Conservation (phyloP, 805 yeast species). For the Yamadazyma olivae region DNA sequence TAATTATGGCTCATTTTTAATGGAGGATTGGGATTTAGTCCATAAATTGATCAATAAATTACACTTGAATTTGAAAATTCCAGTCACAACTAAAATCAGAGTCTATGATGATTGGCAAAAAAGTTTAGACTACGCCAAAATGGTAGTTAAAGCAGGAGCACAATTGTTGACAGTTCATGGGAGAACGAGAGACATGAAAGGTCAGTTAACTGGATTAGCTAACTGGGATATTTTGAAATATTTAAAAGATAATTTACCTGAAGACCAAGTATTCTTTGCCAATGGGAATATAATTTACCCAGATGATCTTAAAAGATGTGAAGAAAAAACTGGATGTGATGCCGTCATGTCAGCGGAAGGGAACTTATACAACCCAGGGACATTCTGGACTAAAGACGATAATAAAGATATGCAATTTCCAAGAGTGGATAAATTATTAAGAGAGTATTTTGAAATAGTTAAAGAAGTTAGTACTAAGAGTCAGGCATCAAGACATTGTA, state of each 20-base stretch:
- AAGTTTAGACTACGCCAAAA: constrained; percentile 79
- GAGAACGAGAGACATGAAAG: constrained; percentile 95
- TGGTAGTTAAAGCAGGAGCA: constrained; percentile 91
- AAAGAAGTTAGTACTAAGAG: constrained; percentile 40
- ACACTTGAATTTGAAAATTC: constrained; percentile 72
- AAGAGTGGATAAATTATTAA: constrained; percentile 74
- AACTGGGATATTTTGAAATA: constrained; percentile 82
- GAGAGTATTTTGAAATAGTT: constrained; percentile 88
- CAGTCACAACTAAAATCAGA: constrained; percentile 95
- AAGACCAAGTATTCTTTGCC: constrained; percentile 83
- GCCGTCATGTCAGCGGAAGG: constrained; percentile 99
- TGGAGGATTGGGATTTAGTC: constrained; percentile 95
- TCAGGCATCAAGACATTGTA: constrained; percentile 73
- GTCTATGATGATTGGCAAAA: constrained; percentile 83
- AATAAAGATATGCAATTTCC: constrained; percentile 71
- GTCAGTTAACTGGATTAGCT: constrained; percentile 93
- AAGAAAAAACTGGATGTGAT: constrained; percentile 65
- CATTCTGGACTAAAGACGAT: constrained; percentile 58
- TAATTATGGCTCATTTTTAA: constrained; percentile 88
- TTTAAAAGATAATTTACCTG: constrained; percentile 72
- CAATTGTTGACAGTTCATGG: constrained; percentile 95
- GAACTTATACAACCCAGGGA: constrained; percentile 88
- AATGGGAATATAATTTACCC: constrained; percentile 95
- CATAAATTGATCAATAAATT: constrained; percentile 66
- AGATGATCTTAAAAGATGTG: constrained; percentile 72